Conservation (phyloP, 495 filamentous ascomycete species). For the Lichenothelia convexa region DNA sequence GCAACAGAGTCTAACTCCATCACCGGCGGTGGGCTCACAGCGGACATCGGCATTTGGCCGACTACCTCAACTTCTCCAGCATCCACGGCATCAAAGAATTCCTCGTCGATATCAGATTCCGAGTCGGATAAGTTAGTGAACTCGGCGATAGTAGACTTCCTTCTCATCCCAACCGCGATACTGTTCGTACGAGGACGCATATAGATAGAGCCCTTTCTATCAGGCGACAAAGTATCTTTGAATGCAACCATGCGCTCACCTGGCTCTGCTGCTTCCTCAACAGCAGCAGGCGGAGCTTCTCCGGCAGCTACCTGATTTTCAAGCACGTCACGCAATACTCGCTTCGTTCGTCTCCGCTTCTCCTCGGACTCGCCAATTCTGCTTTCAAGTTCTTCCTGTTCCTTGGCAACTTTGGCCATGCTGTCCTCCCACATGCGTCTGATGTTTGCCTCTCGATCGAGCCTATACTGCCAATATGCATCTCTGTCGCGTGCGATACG, state of each 20-base stretch:
- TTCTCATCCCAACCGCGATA: conserved; percentile 19
- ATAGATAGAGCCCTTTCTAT: neutral
- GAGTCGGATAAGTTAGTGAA: conserved; percentile 40
- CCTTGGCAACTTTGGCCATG: conserved; percentile 81
- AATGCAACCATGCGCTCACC: conserved; percentile 5
- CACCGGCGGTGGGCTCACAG: conserved; percentile 13
- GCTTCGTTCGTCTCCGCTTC: conserved; percentile 77
- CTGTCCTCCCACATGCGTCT: conserved; percentile 96
- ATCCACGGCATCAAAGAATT: conserved; percentile 96
- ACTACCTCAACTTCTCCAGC: conserved; percentile 74
- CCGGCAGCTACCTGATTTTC: conserved; percentile 33
- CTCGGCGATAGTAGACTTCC: conserved; percentile 40
- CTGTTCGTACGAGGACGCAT: neutral
- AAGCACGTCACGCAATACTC: conserved; percentile 71
- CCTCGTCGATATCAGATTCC: conserved; percentile 69
- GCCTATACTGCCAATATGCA: conserved; percentile 86
- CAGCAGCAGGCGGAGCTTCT: conserved; percentile 11
- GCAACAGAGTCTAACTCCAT: conserved; percentile 23
- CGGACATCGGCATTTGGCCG: conserved; percentile 29
- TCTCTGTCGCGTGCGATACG: conserved; percentile 87
- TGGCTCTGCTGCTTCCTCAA: conserved; percentile 3
- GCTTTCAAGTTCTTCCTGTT: conserved; percentile 79
- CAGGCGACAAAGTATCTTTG: conserved; percentile 1
- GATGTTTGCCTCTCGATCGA: conserved; percentile 75
- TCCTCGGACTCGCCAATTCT: conserved; percentile 77